Conservation (phyloP, 495 filamentous ascomycete genomes). For the Talaromyces liani region DNA sequence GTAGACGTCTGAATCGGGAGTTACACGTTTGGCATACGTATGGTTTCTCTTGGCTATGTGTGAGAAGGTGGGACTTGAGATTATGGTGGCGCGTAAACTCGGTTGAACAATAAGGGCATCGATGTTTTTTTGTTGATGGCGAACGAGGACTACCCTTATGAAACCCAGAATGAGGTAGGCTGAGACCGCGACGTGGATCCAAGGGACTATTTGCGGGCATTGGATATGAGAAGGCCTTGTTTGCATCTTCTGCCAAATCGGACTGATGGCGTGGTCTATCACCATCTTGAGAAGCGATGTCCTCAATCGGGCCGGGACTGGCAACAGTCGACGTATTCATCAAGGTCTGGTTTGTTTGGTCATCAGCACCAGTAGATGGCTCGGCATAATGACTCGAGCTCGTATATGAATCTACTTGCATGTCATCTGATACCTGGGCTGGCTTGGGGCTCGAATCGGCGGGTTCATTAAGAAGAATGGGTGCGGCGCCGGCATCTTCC, state of each 20-base stretch:
- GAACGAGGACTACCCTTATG: constrained; percentile 56
- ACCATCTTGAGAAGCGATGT: constrained; percentile 35
- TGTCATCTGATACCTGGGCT: constrained; percentile 32
- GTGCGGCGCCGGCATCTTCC: not conserved
- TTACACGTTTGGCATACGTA: constrained; percentile 86
- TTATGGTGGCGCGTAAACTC: constrained; percentile 98
- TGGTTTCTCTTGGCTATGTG: constrained; percentile 97
- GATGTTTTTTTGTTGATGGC: constrained; percentile 83
- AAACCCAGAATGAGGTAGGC: constrained; percentile 63
- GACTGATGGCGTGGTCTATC: constrained; percentile 27
- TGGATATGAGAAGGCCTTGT: constrained; percentile 47
- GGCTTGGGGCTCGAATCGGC: constrained; percentile 17
- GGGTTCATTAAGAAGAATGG: not conserved
- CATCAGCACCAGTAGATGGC: constrained; percentile 24
- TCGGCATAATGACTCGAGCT: constrained; percentile 13
- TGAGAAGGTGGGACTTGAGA: constrained; percentile 96
- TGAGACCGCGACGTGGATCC: constrained; percentile 59
- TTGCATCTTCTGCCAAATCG: constrained; percentile 35
- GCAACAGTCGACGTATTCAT: constrained; percentile 38
- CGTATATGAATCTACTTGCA: constrained; percentile 37
- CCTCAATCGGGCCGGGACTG: constrained; percentile 40
- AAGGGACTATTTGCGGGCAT: constrained; percentile 37
- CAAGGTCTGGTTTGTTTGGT: constrained; percentile 21
- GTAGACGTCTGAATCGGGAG: constrained; percentile 81
- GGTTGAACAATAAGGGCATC: constrained; percentile 90